Base-by-base conservation (phyloP, 768 basidiomycete species). In the Chlorophyllum brunneum region DNA sequence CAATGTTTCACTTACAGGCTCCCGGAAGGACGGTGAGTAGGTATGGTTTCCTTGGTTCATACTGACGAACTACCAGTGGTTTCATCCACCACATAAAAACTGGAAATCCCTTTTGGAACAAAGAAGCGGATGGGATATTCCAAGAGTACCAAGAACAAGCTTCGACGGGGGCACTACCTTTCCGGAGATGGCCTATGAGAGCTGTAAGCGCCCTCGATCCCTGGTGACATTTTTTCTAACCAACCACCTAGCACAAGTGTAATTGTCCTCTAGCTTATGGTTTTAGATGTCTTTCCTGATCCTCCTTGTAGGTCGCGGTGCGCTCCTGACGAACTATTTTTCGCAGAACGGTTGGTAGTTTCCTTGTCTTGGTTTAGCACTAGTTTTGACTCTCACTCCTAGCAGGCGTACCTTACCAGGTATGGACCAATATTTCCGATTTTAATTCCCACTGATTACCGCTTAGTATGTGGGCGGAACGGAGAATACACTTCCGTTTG, bases 321-420 rank as follows among this genome's bases (percentile, higher is more conserved):
- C 74, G 3, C 66, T 91, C 3, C 68, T 92, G 43, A 85, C 89
- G 4, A 86, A 88, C 60, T 92, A 92, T 60, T 92, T 92, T 59
- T 91, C 89, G 11, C 89, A 92, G 57, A 92, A 92, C 53, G 81
- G 89, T 88, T 62, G 62, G 82, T 67, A 16, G 47, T 50, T 30
- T 31, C 15, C 29, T 16, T 18, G 26, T 24, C 42, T 38, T 31
- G 42, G 3, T 55, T 27, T 16, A 29, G 16, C 33, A 48, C 41
- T 31, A 22, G 45, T 50, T 29, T 49, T 26, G 53, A 47, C 34
- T 48, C 13, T 24, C 23, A 36, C 39, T 34, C 41, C 27, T 56
- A 92, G 89, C 86, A 50, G 89, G 89, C 26, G 84, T 81, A 60
- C 83, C 87, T n/a, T 92, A 92, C 59, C 81, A 87, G 64, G 88